phyloP scores from a whole-genome alignment of 805 yeast species.

The Starmera pachycereana region DNA sequence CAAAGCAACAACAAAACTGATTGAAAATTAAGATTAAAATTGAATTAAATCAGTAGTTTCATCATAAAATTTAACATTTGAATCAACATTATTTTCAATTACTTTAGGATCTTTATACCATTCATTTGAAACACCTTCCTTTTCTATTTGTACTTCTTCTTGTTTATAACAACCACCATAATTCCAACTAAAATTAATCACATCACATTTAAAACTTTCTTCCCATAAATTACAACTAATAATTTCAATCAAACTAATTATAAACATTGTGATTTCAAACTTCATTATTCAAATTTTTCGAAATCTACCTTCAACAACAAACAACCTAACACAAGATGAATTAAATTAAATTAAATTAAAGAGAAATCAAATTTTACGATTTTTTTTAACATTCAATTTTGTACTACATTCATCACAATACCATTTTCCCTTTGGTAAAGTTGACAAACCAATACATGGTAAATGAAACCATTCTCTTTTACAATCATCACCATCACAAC shows the following conservation, averaged over 20 bases:
- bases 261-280: no score
- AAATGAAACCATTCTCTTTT: slow-evolving; percentile 93
- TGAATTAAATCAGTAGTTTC: background rate
- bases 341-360: no score
- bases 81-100: background rate
- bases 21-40: no score
- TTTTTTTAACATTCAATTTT: slow-evolving; percentile 10
- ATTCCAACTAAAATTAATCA: no score
- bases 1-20: no score
- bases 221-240: no score
- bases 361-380: no score
- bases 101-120: slow-evolving; percentile 2
- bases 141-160: background rate
- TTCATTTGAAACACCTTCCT: background rate
- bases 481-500: slow-evolving; percentile 92
- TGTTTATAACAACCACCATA: background rate
- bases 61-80: background rate
- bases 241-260: no score
- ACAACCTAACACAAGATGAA: no score
- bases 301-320: no score
- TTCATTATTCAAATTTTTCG: no score
- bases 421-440: slow-evolving; percentile 84
- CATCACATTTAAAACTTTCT: no score
- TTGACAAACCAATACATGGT: slow-evolving; percentile 81
- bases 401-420: slow-evolving; percentile 56